Conservation (phyloP, 75 land plant genomes). For the Larix kaempferi region DNA sequence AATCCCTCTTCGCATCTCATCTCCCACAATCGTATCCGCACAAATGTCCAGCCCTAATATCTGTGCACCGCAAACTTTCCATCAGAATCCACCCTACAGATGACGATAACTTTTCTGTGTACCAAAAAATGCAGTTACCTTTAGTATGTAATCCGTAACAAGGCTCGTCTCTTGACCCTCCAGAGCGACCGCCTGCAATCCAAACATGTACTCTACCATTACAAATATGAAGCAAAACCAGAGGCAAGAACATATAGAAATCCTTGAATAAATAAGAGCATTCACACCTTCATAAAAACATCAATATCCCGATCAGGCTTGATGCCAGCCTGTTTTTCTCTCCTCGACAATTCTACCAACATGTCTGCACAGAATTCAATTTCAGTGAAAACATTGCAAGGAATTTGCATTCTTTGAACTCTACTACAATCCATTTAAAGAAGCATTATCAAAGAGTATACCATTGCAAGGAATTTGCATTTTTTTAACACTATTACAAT, state of each 20-base stretch:
- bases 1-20: slow-evolving; percentile 53
- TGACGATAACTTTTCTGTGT: neutral
- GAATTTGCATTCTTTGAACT: no score
- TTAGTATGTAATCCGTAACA: slow-evolving; percentile 63
- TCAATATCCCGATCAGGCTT: slow-evolving; percentile 56
- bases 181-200: slow-evolving; percentile 53
- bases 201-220: slow-evolving; percentile 14
- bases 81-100: neutral
- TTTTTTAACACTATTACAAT: no score
- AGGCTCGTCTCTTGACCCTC: slow-evolving; percentile 47
- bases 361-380: slow-evolving; percentile 23
- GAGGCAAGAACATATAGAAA: no score
- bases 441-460: neutral
- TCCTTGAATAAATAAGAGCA: neutral
- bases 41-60: slow-evolving; percentile 55
- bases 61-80: slow-evolving; percentile 13
- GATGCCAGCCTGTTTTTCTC: slow-evolving; percentile 53
- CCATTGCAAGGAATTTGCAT: slow-evolving; percentile 18
- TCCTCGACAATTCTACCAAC: slow-evolving; percentile 38
- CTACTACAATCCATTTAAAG: no score
- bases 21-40: slow-evolving; percentile 56
- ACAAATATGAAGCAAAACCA: no score
- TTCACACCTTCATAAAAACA: slow-evolving; percentile 48
- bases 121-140: slow-evolving; percentile 24
- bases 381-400: no score